Evolutionary conservation across 2,329 filamentous ascomycete genomes (phyloP), one percentile per base, ranked within the genome.

Genomic region (Exophiala sp.): DNA sequence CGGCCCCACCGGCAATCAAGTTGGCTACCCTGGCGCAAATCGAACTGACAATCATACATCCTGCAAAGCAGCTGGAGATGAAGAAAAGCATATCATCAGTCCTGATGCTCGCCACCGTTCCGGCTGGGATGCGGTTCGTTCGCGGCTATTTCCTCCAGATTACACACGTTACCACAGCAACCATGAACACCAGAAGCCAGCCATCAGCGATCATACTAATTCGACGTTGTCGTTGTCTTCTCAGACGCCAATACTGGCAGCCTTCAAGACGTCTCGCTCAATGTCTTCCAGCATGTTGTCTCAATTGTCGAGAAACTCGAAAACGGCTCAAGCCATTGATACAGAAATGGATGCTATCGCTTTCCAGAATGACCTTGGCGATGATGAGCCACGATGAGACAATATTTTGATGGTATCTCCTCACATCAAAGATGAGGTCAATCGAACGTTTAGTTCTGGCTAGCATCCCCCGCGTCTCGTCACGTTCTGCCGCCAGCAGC

Each of bases 281-380:
- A 46, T 47, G 43, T 35, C 43, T 27, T 52, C 48, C 19, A 38
- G 43, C 11, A 21, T 47, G 14, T 47, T 43, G n/a, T 24, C 16
- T 18, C 37, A 46, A 7, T 35, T 21, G 22, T 46, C 42, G 11
- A 43, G n/a, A n/a, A n/a, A n/a, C n/a, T n/a, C n/a, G n/a, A n/a
- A n/a, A n/a, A n/a, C n/a, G n/a, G n/a, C n/a, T n/a, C n/a, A n/a
- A n/a, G n/a, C n/a, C n/a, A n/a, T n/a, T 32, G 7, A n/a, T 32
- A n/a, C 29, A 3, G 3, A n/a, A 3, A 9, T 21, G 22, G 48
- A 46, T 35, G 42, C 35, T 9, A 18, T 40, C 8, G 19, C 13
- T n/a, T 48, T 46, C 30, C 42, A 21, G 19, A 45, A 52, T 29
- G 50, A 52, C 29, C 45, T 52, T 14, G 50, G 50, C 24, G 50